Percentiles rank a stretch among this genome's conserved stretches.
Conservation (phyloP, 306 rosid genomes). For the Pyrus pyrifolia region DNA sequence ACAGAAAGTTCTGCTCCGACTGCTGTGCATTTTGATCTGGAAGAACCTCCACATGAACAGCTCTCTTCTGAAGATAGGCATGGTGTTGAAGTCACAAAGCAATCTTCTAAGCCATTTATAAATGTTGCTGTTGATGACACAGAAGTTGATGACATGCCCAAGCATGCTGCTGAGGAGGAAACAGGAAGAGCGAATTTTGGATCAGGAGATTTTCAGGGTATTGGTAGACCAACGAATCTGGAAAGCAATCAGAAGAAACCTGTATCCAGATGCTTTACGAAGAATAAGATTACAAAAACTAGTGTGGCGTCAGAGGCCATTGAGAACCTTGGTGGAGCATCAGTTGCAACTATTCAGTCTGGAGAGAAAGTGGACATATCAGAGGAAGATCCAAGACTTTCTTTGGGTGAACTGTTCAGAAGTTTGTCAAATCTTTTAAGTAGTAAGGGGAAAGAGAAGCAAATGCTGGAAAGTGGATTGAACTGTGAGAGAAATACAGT, state of each 20-base stretch:
- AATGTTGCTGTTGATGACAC: background rate
- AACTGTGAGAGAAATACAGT: slow-evolving; percentile 5
- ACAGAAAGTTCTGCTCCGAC: background rate
- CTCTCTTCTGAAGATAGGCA: background rate
- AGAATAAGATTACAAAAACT: slow-evolving; percentile 8
- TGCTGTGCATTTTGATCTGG: background rate
- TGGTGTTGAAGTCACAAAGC: background rate
- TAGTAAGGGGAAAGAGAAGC: slow-evolving; percentile 13
- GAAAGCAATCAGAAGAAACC: slow-evolving; percentile 8
- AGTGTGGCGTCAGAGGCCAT: slow-evolving; percentile 11
- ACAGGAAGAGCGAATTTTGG: background rate
- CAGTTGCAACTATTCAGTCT: slow-evolving; percentile 20
- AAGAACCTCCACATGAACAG: background rate
- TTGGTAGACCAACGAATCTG: slow-evolving; percentile 17
- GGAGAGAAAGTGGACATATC: slow-evolving; percentile 8
- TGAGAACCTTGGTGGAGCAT: slow-evolving; percentile 15
- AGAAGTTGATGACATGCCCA: background rate
- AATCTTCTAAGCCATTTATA: background rate
- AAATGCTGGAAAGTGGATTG: background rate
- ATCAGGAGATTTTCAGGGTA: background rate
- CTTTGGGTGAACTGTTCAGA: slow-evolving; percentile 13
- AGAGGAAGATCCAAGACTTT: slow-evolving; percentile 6
- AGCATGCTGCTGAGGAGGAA: slow-evolving; percentile 7
- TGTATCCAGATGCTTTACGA: slow-evolving; percentile 10
- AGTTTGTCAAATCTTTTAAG: slow-evolving; percentile 4